Base-by-base conservation (phyloP, 768 basidiomycete species). In the Suillus decipiens region DNA sequence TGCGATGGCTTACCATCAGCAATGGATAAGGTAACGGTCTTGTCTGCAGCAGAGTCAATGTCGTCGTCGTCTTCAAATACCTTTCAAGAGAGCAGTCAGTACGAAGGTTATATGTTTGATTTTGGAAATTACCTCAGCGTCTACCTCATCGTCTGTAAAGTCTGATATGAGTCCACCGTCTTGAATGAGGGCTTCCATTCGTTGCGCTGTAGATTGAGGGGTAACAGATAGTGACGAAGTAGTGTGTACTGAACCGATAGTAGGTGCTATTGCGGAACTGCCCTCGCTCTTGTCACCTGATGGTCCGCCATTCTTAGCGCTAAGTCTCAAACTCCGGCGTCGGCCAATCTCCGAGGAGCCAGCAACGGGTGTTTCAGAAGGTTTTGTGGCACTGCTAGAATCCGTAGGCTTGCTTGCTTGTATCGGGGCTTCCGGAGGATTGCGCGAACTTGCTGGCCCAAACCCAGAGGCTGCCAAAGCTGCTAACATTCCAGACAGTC, bases 11-110 rank as follows among this genome's bases (percentile, higher is more conserved):
- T 67, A 90, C 92, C 93, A 77, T 93, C 90, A 22, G 84, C 85
- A 11, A 96, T 86, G 12, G 90, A 88, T 33, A 98, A 78, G 36
- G 88, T 93, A 50, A 97, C 89, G 0, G 95, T 95, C 77, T 90
- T 95, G 66, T 96, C 95, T 12, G 85, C 79, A 22, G 84, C 82
- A 54, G 81, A 80, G 70, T 93, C 91, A 19, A 84, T 85, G 64
- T 95, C 90, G 51, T 88, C 86, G 17, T 93, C 95, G 1, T 94
- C 95, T 60, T 96, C 92, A 65, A 93, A 92, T 14, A 96, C 89
- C 82, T 87, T 67, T 9, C 33, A 24, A 60, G 15, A 51, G 64
- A 53, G 19, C 8, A 1, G 42, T 76, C 48, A 73, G 65, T 62
- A 43, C 39, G 9, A 59, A 41, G 12, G 8, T 59, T 60, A 59